Evolutionary conservation across 352 stramenopile species (phyloP).

Genomic region (Blastocystis sp.): DNA sequence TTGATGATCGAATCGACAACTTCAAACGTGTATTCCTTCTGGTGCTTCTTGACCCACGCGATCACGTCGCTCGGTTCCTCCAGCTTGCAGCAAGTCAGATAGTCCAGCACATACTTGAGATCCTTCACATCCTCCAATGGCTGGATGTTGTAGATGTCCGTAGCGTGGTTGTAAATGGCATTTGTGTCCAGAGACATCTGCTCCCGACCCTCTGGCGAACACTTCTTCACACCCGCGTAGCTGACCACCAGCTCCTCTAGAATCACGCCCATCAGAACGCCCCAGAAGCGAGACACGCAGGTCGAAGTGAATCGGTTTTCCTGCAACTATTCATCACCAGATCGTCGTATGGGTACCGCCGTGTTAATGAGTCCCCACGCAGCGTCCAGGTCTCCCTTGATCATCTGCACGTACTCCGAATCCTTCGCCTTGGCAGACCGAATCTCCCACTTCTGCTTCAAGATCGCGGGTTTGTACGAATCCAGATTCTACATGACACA

Average conservation of each 20-base stretch:
- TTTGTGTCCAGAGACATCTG: conserved; percentile 51
- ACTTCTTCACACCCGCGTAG: conserved; percentile 53
- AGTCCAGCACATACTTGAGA: conserved; percentile 53
- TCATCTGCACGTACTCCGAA: conserved; percentile 2
- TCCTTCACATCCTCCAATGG: conserved; percentile 48
- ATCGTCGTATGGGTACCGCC: not conserved
- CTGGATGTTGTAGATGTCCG: conserved; percentile 27
- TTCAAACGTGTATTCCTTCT: conserved; percentile 5
- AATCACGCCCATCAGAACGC: conserved; percentile 42
- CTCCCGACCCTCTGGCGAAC: conserved; percentile 42
- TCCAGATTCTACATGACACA: not conserved
- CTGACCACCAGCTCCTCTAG: conserved; percentile 17
- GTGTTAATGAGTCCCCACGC: conserved; percentile 31
- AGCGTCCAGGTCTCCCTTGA: conserved; percentile 9
- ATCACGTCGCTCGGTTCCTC: conserved; percentile 30
- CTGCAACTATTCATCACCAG: not conserved
- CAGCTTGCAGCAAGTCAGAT: conserved; percentile 50
- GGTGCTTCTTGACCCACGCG: conserved; percentile 47
- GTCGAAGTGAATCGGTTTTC: not conserved
- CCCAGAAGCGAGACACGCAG: conserved; percentile 45
- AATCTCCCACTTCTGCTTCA: conserved; percentile 59
- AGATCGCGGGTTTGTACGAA: not conserved
- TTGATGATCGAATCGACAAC: conserved; percentile 53
- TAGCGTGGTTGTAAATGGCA: conserved; percentile 20
- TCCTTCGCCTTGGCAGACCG: conserved; percentile 22